Evolutionary conservation across 2,329 filamentous ascomycete species (phyloP).

Genomic region (Colletotrichum sp.): DNA sequence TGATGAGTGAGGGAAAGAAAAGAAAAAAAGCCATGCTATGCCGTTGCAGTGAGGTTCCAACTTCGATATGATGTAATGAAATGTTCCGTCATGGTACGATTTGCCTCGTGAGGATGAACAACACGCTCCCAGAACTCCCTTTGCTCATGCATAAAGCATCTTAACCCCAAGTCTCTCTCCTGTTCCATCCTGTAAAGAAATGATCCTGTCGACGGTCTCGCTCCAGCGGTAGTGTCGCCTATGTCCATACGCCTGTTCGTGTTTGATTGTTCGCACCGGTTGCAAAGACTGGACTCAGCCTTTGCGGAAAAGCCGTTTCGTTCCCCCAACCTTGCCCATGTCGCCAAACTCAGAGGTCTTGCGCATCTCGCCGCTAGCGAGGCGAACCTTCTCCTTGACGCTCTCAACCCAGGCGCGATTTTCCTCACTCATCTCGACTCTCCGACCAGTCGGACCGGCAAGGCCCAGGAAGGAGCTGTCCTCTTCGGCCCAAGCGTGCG

Average conservation of each 20-base stretch:
- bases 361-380: slow-evolving; percentile 65
- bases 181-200: neutral
- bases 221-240: neutral
- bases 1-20: neutral
- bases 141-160: neutral
- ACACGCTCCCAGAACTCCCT: slow-evolving; percentile 8
- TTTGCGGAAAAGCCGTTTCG: slow-evolving; percentile 73
- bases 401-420: slow-evolving; percentile 83
- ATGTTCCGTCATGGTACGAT: slow-evolving; percentile 1
- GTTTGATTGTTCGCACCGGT: neutral
- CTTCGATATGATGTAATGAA: neutral
- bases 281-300: slow-evolving; percentile 10
- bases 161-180: neutral
- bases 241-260: neutral
- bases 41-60: neutral
- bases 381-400: slow-evolving; percentile 79
- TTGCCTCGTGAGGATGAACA: neutral
- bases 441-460: slow-evolving; percentile 71
- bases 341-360: slow-evolving; percentile 63
- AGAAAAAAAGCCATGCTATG: neutral
- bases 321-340: slow-evolving; percentile 73
- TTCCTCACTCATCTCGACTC: slow-evolving; percentile 71
- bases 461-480: slow-evolving; percentile 68
- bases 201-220: neutral
- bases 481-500: slow-evolving; percentile 63